Percentiles rank a stretch among this genome's conserved stretches.
These are phyloP conservation scores for Ilex asprella DNA, from an alignment of 257 asterid genomes.

Conservation along the genomic window DNA sequence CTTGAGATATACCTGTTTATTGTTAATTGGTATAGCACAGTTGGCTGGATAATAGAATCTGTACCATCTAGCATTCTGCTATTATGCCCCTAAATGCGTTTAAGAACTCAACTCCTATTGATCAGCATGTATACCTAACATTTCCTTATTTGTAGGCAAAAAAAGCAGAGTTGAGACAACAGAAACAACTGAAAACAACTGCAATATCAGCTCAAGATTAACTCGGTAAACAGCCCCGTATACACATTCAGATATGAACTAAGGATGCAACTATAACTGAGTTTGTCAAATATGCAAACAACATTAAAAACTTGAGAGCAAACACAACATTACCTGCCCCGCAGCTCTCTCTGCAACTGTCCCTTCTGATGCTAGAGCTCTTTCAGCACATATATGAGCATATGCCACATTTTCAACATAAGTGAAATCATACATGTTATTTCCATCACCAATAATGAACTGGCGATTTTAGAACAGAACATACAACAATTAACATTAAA, in stretches of 20 bases:
- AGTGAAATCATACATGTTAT: slow-evolving; percentile 86
- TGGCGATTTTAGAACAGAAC: slow-evolving; percentile 27
- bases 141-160: too few relatives aligned
- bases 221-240: background rate
- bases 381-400: slow-evolving; percentile 97
- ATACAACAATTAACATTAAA: background rate
- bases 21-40: too few relatives aligned
- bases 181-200: too few relatives aligned
- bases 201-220: background rate
- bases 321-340: slow-evolving; percentile 56
- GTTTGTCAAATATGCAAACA: background rate
- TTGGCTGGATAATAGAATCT: too few relatives aligned
- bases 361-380: slow-evolving; percentile 84
- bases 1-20: too few relatives aligned
- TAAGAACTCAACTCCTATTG: too few relatives aligned
- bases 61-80: too few relatives aligned
- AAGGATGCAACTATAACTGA: background rate
- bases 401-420: slow-evolving; percentile 96
- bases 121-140: too few relatives aligned
- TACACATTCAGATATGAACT: slow-evolving; percentile 9
- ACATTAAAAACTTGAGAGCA: background rate
- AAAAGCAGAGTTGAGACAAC: too few relatives aligned
- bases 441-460: slow-evolving; percentile 92
- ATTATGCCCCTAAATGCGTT: too few relatives aligned
- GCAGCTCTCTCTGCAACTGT: slow-evolving; percentile 76